Conservation (phyloP, 495 filamentous ascomycete species). For the Margaritispora aquatica region DNA sequence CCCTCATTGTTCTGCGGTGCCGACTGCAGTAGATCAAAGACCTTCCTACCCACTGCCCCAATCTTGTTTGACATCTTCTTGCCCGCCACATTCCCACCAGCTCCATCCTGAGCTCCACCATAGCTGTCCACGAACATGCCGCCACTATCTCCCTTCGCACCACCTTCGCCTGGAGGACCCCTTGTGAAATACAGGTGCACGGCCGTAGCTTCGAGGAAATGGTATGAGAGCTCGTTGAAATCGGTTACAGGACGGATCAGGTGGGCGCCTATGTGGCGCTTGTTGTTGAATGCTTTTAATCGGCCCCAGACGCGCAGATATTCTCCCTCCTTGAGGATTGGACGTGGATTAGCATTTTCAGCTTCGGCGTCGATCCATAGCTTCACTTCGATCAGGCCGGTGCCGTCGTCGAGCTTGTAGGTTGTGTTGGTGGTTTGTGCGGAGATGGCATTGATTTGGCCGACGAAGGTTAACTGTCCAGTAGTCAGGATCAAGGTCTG, state of each 20-base stretch:
- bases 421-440: slow-evolving; percentile 85
- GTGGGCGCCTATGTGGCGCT: slow-evolving; percentile 73
- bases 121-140: slow-evolving; percentile 48
- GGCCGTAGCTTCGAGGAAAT: slow-evolving; percentile 81
- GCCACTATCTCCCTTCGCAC: slow-evolving; percentile 34
- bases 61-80: slow-evolving; percentile 37
- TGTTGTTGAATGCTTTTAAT: slow-evolving; percentile 70
- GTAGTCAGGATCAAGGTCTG: background rate
- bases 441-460: slow-evolving; percentile 81
- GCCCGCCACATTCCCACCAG: slow-evolving; percentile 20
- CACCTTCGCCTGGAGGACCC: slow-evolving; percentile 48
- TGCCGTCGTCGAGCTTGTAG: slow-evolving; percentile 93
- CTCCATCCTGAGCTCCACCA: slow-evolving; percentile 24
- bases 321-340: slow-evolving; percentile 46
- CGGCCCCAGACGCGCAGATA: slow-evolving; percentile 82
- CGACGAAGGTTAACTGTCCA: slow-evolving; percentile 68
- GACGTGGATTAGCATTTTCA: slow-evolving; percentile 37
- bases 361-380: slow-evolving; percentile 72
- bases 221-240: slow-evolving; percentile 86
- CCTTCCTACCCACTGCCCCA: slow-evolving; percentile 51
- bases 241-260: slow-evolving; percentile 71
- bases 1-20: slow-evolving; percentile 71
- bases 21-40: slow-evolving; percentile 59
- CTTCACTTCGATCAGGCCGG: slow-evolving; percentile 87
- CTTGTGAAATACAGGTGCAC: slow-evolving; percentile 81